Base-by-base conservation (phyloP, 192 early-diverging fungal genomes). In the Mortierella claussenii region DNA sequence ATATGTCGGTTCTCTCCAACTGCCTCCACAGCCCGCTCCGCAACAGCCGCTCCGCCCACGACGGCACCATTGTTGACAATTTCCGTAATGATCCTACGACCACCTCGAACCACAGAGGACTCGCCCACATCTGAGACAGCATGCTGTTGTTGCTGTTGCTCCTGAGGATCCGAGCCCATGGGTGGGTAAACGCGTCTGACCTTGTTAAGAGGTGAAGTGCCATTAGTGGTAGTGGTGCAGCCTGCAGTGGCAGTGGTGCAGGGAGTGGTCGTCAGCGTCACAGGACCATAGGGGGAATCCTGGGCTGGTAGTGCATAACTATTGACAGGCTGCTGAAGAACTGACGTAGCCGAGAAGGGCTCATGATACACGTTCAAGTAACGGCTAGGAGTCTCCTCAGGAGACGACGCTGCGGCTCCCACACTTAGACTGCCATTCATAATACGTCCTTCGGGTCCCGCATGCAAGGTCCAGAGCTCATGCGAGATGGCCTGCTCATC, bases 1-100 rank as follows among this genome's bases (percentile, higher is more conserved):
- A 69, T 69, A 24, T 79, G 76, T 23, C 60, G 55, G 56, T 68
- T 65, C 62, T 79, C 67, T 0, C 67, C 60, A 13, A 69, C 76
- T 12, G 76, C 66, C 60, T 63, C 68, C 0, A 79, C 73, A 18
- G 73, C 73, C 18, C 73, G 28, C 53, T 76, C 73, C 2, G 73
- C 73, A 31, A 67, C 73, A n/a, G 73, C 73, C 2, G 73, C 73
- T 3, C 73, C 59, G 20, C 73, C 73, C 18, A 67, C 64, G 12
- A 76, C 73, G 2, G 73, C 73, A 7, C 73, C 73, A 36, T 76
- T 60, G 47, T 76, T 76, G 6, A 67, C 73, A 67, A 76, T 76
- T 55, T 76, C 73, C 3, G 64, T 61, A 40, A 76, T 76, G 23
- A 76, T 61, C 36, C 73, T 58, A 3, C 73, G 73, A 6, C 73